Percentiles rank a stretch among this genome's conserved stretches.
phyloP scores from a whole-genome alignment of 2,329 filamentous ascomycete species.

The Aspergillus fumigatiaffinis region DNA sequence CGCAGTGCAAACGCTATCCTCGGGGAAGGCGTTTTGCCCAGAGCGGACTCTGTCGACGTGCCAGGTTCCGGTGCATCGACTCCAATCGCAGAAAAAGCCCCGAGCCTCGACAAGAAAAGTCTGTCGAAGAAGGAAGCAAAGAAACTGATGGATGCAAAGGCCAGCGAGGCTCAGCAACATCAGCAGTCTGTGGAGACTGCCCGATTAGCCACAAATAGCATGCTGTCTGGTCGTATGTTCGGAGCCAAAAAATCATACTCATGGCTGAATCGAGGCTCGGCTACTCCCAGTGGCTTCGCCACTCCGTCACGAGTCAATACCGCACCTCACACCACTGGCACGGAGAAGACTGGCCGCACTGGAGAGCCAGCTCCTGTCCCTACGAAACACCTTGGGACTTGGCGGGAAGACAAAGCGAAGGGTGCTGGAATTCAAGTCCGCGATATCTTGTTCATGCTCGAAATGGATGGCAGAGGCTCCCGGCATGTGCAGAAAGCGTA shows the following conservation, averaged over 20 bases:
- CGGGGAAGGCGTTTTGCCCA: constrained; percentile 47
- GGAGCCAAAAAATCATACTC: constrained; percentile 47
- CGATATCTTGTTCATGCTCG: constrained; percentile 75
- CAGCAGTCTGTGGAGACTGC: constrained; percentile 80
- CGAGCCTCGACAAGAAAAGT: constrained; percentile 61
- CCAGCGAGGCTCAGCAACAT: constrained; percentile 73
- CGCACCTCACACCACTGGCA: constrained; percentile 26
- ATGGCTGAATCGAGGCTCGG: constrained; percentile 41
- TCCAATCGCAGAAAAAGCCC: constrained; percentile 46
- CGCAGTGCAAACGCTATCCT: constrained; percentile 54
- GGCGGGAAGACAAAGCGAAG: constrained; percentile 73
- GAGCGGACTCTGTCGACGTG: constrained; percentile 55
- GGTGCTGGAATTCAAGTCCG: constrained; percentile 78
- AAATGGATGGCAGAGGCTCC: constrained; percentile 62
- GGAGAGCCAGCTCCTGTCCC: constrained; percentile 34
- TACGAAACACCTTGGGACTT: constrained; percentile 64
- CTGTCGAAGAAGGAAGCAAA: constrained; percentile 86
- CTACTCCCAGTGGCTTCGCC: constrained; percentile 35
- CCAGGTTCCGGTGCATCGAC: constrained; percentile 58
- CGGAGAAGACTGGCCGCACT: constrained; percentile 26
- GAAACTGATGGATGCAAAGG: constrained; percentile 67
- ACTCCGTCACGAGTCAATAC: constrained; percentile 32
- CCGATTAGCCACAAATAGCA: constrained; percentile 67
- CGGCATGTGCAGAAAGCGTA: constrained; percentile 44
- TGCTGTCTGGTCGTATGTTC: constrained; percentile 48